A percentile compares a stretch with the other conserved stretches of the same genome.
Conservation (phyloP, 1,284 basidiomycete genomes). For the Microbotryum violaceum region DNA sequence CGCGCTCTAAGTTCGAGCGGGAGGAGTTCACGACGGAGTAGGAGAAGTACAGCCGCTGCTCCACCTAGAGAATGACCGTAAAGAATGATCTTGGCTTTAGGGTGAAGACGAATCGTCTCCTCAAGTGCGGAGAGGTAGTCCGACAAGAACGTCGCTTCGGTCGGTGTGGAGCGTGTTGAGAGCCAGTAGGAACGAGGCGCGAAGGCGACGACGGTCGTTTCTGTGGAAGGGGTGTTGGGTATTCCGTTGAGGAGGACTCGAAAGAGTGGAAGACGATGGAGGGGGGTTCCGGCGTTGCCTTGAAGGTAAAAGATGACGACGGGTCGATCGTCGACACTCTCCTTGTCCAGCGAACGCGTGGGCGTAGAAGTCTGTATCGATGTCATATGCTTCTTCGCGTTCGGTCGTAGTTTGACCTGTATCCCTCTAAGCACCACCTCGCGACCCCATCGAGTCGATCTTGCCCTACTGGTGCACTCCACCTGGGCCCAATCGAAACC, state of each 20-base stretch:
- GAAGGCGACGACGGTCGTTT: slow-evolving; percentile 40
- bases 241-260: slow-evolving; percentile 36
- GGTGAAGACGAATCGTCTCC: slow-evolving; percentile 40
- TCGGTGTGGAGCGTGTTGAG: slow-evolving; percentile 41
- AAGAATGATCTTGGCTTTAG: slow-evolving; percentile 42
- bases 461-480: slow-evolving; percentile 31
- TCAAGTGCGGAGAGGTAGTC: slow-evolving; percentile 45
- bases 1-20: neutral
- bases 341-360: neutral
- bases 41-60: slow-evolving; percentile 46
- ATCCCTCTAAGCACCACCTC: slow-evolving; percentile 7
- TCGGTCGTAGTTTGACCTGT: slow-evolving; percentile 26
- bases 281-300: slow-evolving; percentile 52
- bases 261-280: slow-evolving; percentile 49
- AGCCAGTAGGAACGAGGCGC: slow-evolving; percentile 48
- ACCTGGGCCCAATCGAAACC: slow-evolving; percentile 39
- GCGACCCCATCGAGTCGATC: neutral
- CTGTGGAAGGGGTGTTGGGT: slow-evolving; percentile 1
- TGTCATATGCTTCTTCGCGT: slow-evolving; percentile 24
- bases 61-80: slow-evolving; percentile 53
- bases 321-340: slow-evolving; percentile 10
- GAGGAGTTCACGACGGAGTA: slow-evolving; percentile 13
- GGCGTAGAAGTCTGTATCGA: slow-evolving; percentile 32
- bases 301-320: slow-evolving; percentile 45
- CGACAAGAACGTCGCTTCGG: slow-evolving; percentile 42